Conservation (phyloP, 139 green algal genomes). For the Ulvella scutata region DNA sequence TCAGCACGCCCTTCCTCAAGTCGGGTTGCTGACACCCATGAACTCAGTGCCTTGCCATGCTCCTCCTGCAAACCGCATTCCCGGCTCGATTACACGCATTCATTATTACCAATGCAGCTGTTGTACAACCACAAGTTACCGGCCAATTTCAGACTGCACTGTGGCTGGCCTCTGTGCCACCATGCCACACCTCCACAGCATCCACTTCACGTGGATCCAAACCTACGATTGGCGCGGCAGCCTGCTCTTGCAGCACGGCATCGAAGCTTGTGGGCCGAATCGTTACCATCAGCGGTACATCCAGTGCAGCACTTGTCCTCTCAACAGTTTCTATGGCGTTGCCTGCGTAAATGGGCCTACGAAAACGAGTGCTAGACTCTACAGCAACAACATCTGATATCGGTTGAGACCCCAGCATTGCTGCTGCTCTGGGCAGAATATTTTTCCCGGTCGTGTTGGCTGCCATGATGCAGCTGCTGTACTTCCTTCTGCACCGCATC, state of each 20-base stretch:
- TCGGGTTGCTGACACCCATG: background rate
- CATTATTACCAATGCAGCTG: background rate
- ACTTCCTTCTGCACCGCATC: background rate
- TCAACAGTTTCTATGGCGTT: slow-evolving; percentile 71
- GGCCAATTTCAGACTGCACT: too few relatives aligned
- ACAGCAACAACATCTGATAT: slow-evolving; percentile 48
- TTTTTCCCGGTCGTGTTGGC: slow-evolving; percentile 61
- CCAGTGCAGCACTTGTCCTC: slow-evolving; percentile 7
- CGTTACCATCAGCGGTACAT: slow-evolving; percentile 49
- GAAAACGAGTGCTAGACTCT: background rate
- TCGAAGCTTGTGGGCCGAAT: slow-evolving; percentile 2
- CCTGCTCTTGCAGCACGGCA: background rate
- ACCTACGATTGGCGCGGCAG: slow-evolving; percentile 20
- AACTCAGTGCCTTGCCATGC: background rate
- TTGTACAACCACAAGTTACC: too few relatives aligned
- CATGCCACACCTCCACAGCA: slow-evolving; percentile 15
- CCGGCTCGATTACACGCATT: slow-evolving; percentile 1
- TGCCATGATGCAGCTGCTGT: slow-evolving; percentile 11
- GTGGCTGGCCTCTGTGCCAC: too few relatives aligned
- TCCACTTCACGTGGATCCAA: slow-evolving; percentile 24
- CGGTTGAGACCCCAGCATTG: slow-evolving; percentile 54
- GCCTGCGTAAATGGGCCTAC: slow-evolving; percentile 77
- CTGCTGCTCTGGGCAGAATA: slow-evolving; percentile 69
- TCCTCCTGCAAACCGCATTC: background rate
- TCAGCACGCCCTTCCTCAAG: slow-evolving; percentile 5